phyloP scores from a whole-genome alignment of 2,329 filamentous ascomycete species.

The Helicocarpus griseus region DNA sequence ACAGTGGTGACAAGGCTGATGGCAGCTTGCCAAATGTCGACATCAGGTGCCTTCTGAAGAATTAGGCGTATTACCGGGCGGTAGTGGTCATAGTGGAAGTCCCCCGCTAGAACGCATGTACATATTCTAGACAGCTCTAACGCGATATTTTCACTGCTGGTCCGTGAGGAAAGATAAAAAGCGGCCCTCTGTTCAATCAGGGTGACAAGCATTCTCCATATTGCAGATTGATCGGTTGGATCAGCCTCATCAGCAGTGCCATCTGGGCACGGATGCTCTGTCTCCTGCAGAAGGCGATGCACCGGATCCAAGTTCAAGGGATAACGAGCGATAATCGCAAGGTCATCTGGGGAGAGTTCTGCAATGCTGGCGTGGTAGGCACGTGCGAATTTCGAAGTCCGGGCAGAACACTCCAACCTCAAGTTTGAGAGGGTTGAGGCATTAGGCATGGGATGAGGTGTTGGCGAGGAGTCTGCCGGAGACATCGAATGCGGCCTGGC shows the following conservation, averaged over 20 bases:
- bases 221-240: neutral
- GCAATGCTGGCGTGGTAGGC: too few species aligned
- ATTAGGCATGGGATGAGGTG: too few species aligned
- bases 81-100: conserved; percentile 8
- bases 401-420: too few species aligned
- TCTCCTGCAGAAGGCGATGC: neutral
- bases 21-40: conserved; percentile 12
- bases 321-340: neutral
- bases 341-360: too few species aligned
- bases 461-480: too few species aligned
- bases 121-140: conserved; percentile 7
- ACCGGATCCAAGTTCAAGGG: neutral
- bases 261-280: neutral
- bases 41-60: conserved; percentile 9
- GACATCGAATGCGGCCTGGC: too few species aligned
- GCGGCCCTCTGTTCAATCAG: conserved; percentile 6
- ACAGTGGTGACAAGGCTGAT: conserved; percentile 7
- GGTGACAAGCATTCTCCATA: conserved; percentile 6
- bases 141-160: conserved; percentile 2
- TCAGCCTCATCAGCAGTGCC: neutral
- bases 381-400: too few species aligned
- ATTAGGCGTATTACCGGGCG: conserved; percentile 9
- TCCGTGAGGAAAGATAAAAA: conserved; percentile 7
- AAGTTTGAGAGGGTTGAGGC: too few species aligned
- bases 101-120: neutral